A percentile compares a stretch with the other conserved stretches of the same genome.
These are phyloP conservation scores for Aspergillus sparsus DNA, from an alignment of 495 filamentous ascomycete species.

Conservation along the genomic window DNA sequence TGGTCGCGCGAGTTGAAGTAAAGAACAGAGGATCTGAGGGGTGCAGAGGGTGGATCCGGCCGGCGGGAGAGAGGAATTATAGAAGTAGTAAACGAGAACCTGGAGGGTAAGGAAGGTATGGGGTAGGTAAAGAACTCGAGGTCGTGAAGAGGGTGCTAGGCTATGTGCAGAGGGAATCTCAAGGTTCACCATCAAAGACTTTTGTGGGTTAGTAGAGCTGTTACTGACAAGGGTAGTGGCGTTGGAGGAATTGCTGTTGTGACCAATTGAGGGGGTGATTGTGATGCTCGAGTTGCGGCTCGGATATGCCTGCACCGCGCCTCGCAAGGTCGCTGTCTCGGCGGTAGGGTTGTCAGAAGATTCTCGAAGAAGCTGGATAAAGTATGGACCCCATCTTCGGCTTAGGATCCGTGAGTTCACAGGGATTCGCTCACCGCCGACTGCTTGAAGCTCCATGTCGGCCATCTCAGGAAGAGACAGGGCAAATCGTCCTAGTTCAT, in stretches of 20 bases:
- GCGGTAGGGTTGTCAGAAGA: conserved; percentile 53
- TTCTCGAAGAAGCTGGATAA: conserved; percentile 84
- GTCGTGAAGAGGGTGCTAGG: conserved; percentile 69
- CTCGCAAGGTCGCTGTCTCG: conserved; percentile 57
- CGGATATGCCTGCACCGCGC: conserved; percentile 39
- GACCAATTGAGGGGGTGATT: conserved; percentile 70
- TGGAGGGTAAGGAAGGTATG: conserved; percentile 87
- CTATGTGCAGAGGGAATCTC: conserved; percentile 50
- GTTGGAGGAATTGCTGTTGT: conserved; percentile 61
- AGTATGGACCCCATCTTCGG: conserved; percentile 91
- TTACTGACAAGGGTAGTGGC: conserved; percentile 57
- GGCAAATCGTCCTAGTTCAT: conserved; percentile 81
- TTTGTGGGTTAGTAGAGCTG: conserved; percentile 49
- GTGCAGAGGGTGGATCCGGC: conserved; percentile 78
- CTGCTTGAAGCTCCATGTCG: conserved; percentile 96
- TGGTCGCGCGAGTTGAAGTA: conserved; percentile 89
- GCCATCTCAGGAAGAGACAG: conserved; percentile 77
- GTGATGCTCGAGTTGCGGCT: conserved; percentile 81
- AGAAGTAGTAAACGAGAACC: conserved; percentile 86
- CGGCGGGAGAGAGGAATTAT: conserved; percentile 82
- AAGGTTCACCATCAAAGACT: conserved; percentile 46
- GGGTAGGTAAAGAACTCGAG: conserved; percentile 86
- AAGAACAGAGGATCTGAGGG: conserved; percentile 91
- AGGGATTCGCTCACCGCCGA: conserved; percentile 86
- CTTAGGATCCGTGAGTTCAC: conserved; percentile 89